Evolutionary conservation across 169 alveolate species (phyloP), one percentile per base, ranked within the genome.

Genomic region (Theileria equi): DNA sequence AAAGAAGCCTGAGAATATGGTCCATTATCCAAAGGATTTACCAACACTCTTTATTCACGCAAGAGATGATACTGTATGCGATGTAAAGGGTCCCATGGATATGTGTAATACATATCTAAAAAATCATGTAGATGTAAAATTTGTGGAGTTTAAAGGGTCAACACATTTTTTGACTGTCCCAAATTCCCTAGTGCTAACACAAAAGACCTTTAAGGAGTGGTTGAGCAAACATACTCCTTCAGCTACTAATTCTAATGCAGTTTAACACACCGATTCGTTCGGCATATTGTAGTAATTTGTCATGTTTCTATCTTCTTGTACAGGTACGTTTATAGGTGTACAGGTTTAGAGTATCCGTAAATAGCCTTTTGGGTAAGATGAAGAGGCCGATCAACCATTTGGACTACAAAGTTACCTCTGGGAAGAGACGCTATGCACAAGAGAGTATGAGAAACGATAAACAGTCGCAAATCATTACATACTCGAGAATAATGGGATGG

Each of bases 21-120:
- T 21, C 8, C 32, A 44, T 21, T 64, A 62, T 48, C 88, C 88
- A 5, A 28, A 34, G 38, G 47, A 82, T 41, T 44, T 64, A 0
- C 84, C 87, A 5, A 61, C 84, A 16, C 63, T 82, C n/a, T 57
- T 82, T 25, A 36, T 78, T 7, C 90, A 82, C 32, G 66, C 72
- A n/a, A 52, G 36, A 26, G 49, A 69, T 36, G 90, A 82, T 45
- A 55, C 62, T 49, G 61, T 68, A 19, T 77, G 84, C 35, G 44
- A 19, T 23, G 53, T 70, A 21, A 70, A 54, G 65, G 65, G 65
- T 17, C 45, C 34, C 17, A 34, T 45, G 23, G 38, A 54, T 19
- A 49, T 54, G 13, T 45, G 34, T 17, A 36, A 54, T 49, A 54
- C 34, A 10, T 13, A 34, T 34, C 47, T 54, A n/a, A 54, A 54